Percentiles rank a stretch among this genome's conserved stretches.
phyloP scores from a whole-genome alignment of 2,329 filamentous ascomycete genomes.

The Simplicillium aogashimaense region DNA sequence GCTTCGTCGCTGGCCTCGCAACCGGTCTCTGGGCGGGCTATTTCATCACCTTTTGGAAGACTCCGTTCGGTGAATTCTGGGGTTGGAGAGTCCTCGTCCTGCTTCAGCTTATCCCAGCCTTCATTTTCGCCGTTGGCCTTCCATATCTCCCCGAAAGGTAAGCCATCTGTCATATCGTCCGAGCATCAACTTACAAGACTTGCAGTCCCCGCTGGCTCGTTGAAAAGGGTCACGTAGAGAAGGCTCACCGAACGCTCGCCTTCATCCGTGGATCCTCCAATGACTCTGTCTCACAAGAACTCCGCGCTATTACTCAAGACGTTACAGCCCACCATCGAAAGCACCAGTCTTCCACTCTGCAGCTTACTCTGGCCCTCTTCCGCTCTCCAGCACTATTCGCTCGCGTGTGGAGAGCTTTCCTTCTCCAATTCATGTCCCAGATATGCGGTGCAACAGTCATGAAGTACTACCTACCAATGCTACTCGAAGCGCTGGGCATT shows the following conservation, averaged over 20 bases:
- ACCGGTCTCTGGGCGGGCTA: constrained; percentile 49
- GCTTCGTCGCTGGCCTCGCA: constrained; percentile 44
- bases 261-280: constrained; percentile 38
- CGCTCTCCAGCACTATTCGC: constrained; percentile 35
- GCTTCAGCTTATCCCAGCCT: constrained; percentile 39
- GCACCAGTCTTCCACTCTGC: constrained; percentile 12
- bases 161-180: constrained; percentile 8
- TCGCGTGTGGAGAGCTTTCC: constrained; percentile 44
- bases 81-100: constrained; percentile 45
- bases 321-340: constrained; percentile 23
- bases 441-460: constrained; percentile 51
- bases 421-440: constrained; percentile 50
- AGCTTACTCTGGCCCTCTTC: constrained; percentile 31
- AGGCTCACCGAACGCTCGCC: constrained; percentile 31
- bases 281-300: constrained; percentile 28
- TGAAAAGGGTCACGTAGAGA: constrained; percentile 33
- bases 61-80: constrained; percentile 27
- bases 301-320: constrained; percentile 35
- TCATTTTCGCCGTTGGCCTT: constrained; percentile 37
- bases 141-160: constrained; percentile 46
- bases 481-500: constrained; percentile 41
- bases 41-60: constrained; percentile 42
- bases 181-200: not conserved
- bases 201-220: constrained; percentile 44
- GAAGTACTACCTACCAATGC: constrained; percentile 48